These are phyloP conservation scores for Ensete glaucum DNA, from an alignment of 176 grass and related monocot genomes.

Conservation along the genomic window DNA sequence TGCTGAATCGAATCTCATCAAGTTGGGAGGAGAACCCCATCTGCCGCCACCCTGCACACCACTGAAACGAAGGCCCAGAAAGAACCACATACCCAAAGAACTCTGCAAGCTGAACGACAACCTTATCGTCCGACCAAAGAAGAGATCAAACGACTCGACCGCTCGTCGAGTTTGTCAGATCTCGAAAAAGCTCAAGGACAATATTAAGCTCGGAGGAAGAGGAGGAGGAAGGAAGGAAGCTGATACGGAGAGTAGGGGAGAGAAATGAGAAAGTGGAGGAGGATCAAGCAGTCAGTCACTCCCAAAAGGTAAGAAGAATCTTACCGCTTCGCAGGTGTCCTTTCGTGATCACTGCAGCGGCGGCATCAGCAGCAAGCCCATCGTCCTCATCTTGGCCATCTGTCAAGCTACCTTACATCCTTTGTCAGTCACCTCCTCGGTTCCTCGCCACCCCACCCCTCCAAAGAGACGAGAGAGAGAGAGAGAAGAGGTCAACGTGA, in stretches of 20 bases:
- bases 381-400: not conserved
- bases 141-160: no score
- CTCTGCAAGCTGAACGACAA: not conserved
- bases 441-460: not conserved
- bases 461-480: not conserved
- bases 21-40: conserved; percentile 2
- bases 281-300: not conserved
- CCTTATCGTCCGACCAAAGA: not conserved
- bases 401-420: not conserved
- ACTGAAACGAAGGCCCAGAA: not conserved
- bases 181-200: not conserved
- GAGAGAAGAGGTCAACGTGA: not conserved
- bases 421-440: not conserved
- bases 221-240: not conserved
- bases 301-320: not conserved
- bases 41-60: not conserved
- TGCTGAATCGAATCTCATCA: conserved; percentile 5
- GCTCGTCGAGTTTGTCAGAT: not conserved
- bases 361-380: not conserved
- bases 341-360: not conserved
- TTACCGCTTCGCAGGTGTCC: conserved; percentile 7
- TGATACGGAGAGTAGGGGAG: not conserved
- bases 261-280: not conserved
- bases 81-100: not conserved
- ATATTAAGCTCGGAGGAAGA: not conserved